A percentile compares a stretch with the other conserved stretches of the same genome.
phyloP scores from a whole-genome alignment of 2,329 filamentous ascomycete genomes.

The Arthrobotrys megalospora region DNA sequence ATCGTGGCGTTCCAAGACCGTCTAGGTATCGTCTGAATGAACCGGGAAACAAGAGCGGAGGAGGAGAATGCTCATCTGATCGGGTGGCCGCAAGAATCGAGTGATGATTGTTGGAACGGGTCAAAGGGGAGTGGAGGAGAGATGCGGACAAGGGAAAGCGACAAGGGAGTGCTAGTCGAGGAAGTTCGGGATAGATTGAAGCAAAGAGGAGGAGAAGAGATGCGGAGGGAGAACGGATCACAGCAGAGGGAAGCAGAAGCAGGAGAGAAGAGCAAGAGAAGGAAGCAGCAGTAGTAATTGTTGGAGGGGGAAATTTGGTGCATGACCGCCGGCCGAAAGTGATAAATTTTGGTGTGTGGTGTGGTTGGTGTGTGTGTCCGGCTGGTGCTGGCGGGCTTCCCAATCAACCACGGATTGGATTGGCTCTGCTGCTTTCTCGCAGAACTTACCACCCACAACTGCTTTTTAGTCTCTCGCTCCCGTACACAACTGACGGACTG shows the following conservation, averaged over 20 bases:
- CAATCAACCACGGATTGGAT: slow-evolving; percentile 44
- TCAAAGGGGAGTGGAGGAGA: slow-evolving; percentile 66
- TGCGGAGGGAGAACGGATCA: slow-evolving; percentile 65
- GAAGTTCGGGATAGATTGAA: slow-evolving; percentile 27
- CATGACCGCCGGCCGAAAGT: slow-evolving; percentile 62
- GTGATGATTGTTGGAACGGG: slow-evolving; percentile 58
- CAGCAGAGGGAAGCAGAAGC: slow-evolving; percentile 66
- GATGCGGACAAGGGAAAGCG: slow-evolving; percentile 65
- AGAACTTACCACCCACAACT: slow-evolving; percentile 19
- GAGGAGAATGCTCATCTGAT: slow-evolving; percentile 62
- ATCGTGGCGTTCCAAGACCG: slow-evolving; percentile 61
- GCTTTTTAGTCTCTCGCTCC: background rate
- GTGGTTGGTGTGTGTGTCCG: slow-evolving; percentile 60
- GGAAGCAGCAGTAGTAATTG: slow-evolving; percentile 65
- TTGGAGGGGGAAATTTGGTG: slow-evolving; percentile 64
- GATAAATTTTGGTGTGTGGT: slow-evolving; percentile 59
- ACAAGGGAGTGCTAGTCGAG: slow-evolving; percentile 63
- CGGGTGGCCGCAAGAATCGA: slow-evolving; percentile 56
- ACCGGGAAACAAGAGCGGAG: slow-evolving; percentile 56
- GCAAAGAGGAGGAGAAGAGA: slow-evolving; percentile 65
- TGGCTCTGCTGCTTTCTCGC: slow-evolving; percentile 39
- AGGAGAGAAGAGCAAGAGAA: slow-evolving; percentile 66
- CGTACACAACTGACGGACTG: background rate
- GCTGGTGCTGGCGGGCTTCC: slow-evolving; percentile 39
- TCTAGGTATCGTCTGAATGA: slow-evolving; percentile 65